A percentile compares a stretch with the other conserved stretches of the same genome.
These are phyloP conservation scores for Mucor circinelloides DNA, from an alignment of 371 early-diverging fungal species.

Conservation along the genomic window DNA sequence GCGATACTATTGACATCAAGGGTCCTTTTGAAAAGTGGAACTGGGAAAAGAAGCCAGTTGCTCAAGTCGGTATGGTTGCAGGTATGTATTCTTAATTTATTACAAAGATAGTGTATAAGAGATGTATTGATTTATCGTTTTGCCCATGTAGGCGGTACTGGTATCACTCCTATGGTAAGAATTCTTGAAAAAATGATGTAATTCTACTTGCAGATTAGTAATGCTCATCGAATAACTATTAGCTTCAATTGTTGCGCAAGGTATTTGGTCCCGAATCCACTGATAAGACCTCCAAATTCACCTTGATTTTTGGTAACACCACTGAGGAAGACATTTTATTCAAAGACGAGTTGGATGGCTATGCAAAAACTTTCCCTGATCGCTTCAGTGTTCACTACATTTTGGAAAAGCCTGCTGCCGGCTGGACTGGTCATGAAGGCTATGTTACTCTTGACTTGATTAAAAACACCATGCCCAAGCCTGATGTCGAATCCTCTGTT, in stretches of 20 bases:
- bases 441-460: conserved; percentile 69
- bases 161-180: conserved; percentile 87
- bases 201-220: conserved; percentile 1
- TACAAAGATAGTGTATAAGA: background rate
- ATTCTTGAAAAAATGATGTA: conserved; percentile 4
- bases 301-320: conserved; percentile 85
- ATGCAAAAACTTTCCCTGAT: conserved; percentile 69
- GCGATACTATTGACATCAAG: conserved; percentile 86
- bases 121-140: background rate
- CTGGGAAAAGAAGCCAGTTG: conserved; percentile 74
- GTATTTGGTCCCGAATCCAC: conserved; percentile 63
- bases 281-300: conserved; percentile 78
- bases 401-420: conserved; percentile 68
- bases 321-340: conserved; percentile 89
- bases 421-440: conserved; percentile 72
- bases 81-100: conserved; percentile 17
- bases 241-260: conserved; percentile 64
- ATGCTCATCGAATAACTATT: background rate
- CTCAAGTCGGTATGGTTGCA: conserved; percentile 81
- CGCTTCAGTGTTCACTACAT: conserved; percentile 79
- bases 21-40: conserved; percentile 89
- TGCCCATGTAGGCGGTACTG: conserved; percentile 74
- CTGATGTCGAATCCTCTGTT: conserved; percentile 57
- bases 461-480: conserved; percentile 62
- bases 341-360: conserved; percentile 74